These are phyloP conservation scores for Grammothele lineata DNA, from an alignment of 768 basidiomycete genomes.

Conservation along the genomic window DNA sequence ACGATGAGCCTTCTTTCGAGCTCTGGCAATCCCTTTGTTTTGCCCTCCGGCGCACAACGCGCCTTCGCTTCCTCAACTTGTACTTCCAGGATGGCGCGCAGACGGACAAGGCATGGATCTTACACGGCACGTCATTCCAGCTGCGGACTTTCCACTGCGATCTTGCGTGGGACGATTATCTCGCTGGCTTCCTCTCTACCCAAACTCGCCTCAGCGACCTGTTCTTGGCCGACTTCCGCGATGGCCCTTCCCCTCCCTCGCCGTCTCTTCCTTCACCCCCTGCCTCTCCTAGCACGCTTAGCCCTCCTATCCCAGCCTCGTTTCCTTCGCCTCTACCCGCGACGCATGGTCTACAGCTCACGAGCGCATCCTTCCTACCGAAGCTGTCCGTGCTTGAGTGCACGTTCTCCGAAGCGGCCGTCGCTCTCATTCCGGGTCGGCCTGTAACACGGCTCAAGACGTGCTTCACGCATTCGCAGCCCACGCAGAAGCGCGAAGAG, in stretches of 20 bases:
- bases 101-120: constrained; percentile 33
- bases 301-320: too few relatives aligned
- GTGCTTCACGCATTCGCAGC: constrained; percentile 55
- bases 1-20: constrained; percentile 20
- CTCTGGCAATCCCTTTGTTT: constrained; percentile 50
- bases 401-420: constrained; percentile 63
- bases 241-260: not conserved
- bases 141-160: constrained; percentile 64
- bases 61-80: constrained; percentile 51
- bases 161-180: constrained; percentile 56
- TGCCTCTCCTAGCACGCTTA: too few relatives aligned
- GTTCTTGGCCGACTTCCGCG: constrained; percentile 32
- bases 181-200: constrained; percentile 47
- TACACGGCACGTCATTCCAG: constrained; percentile 41
- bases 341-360: constrained; percentile 22
- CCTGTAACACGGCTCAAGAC: constrained; percentile 64
- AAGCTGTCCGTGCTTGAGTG: constrained; percentile 55
- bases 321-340: too few relatives aligned
- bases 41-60: constrained; percentile 43
- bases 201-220: constrained; percentile 48
- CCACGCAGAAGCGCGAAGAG: constrained; percentile 48
- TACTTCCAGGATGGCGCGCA: constrained; percentile 30
- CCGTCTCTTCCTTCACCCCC: too few relatives aligned
- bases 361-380: constrained; percentile 33
- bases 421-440: constrained; percentile 49